Evolutionary conservation across 2,329 filamentous ascomycete genomes (phyloP), one percentile per base, ranked within the genome.

Genomic region (Aciculosporium take): DNA sequence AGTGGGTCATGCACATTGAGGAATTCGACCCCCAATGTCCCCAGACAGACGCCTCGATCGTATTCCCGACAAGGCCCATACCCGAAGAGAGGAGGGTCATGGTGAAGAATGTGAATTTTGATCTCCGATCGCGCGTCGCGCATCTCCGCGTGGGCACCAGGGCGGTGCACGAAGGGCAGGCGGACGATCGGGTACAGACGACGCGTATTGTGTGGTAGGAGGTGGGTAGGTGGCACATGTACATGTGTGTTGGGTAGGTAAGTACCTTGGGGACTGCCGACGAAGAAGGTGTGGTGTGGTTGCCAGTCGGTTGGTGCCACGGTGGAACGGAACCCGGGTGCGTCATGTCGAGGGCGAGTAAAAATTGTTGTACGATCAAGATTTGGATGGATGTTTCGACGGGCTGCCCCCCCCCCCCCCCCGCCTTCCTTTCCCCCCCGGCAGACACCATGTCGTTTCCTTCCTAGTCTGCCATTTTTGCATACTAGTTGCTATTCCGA

Each of bases 41-140:
- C 4, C 24, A 21, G 24, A 13, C 17, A 17, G 4, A 25, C 9
- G 15, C 10, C 12, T 20, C n/a, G 13, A 7, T 24, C 15, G 25
- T 46, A 6, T 2, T 7, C 13, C 48, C 49, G n/a, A 40, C 37
- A 8, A 44, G 46, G 33, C 44, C 45, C 15, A 64, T 76, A 5
- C 69, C 73, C 0, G 71, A 71, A 44, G 64, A 71, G 43, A 71
- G 62, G 51, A 67, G 73, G 8, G 62, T 76, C 42, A 75, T 75
- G 64, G 64, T 77, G 35, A 64, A 68, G 42, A 59, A 68, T 0
- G 71, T 74, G 17, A 68, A 76, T 46, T 76, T 77, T 49, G 68
- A 76, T 49, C 59, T 77, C 37, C 66, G 69, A 25, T 61, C 66
- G 37, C 65, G 68, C 35, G 61, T 58, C 40, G 73, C 73, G 4